Conservation (phyloP, 2,329 filamentous ascomycete species). For the Fusarium sororula region DNA sequence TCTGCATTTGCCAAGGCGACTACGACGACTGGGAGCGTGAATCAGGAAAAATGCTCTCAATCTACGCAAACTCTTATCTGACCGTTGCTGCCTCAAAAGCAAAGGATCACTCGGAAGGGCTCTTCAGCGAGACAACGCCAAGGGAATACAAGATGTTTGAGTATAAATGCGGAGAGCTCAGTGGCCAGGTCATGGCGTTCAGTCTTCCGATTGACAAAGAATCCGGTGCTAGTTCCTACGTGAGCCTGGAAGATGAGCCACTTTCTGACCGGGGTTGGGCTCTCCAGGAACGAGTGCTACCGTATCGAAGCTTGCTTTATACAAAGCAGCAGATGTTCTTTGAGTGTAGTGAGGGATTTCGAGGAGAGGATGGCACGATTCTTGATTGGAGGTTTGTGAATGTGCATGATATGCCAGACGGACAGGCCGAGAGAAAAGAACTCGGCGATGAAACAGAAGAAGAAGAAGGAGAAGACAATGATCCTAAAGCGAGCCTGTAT, state of each 20-base stretch:
- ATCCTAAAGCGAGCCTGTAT: not conserved
- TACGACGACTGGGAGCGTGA: not conserved
- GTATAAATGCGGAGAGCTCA: not conserved
- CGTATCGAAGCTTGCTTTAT: not conserved
- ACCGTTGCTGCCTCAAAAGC: not conserved
- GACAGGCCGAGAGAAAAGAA: fast-evolving
- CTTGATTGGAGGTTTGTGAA: not conserved
- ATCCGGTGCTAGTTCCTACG: not conserved
- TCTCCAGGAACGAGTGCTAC: not conserved
- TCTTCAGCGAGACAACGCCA: not conserved
- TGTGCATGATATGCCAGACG: not conserved
- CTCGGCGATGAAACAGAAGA: too few species aligned
- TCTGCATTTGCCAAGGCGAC: slow-evolving; percentile 6
- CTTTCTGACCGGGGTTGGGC: not conserved
- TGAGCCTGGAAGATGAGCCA: not conserved
- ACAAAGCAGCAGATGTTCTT: not conserved
- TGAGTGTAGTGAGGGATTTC: not conserved
- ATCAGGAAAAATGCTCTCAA: not conserved
- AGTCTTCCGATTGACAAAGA: not conserved
- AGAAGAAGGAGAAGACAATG: fast-evolving
- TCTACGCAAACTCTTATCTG: not conserved
- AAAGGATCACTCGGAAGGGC: not conserved
- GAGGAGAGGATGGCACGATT: not conserved
- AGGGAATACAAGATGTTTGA: not conserved
- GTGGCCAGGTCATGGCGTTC: not conserved